A percentile compares a stretch with the other conserved stretches of the same genome.
These are phyloP conservation scores for Botrytis cinerea DNA, from an alignment of 2,329 filamentous ascomycete species.

Conservation along the genomic window DNA sequence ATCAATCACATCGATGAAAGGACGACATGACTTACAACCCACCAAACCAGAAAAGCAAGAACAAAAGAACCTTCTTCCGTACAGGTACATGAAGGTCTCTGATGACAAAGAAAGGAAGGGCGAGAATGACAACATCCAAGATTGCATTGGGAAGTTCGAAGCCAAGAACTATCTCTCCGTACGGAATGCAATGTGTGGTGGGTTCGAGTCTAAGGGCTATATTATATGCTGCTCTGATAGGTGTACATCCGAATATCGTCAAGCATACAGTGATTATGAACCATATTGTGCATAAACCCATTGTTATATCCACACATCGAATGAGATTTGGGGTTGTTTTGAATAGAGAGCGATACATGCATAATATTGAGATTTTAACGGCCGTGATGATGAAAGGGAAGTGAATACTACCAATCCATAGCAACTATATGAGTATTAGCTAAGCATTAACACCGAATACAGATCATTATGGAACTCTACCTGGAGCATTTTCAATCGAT, in stretches of 20 bases:
- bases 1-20: not conserved
- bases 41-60: constrained; percentile 21
- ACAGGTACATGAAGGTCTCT: constrained; percentile 19
- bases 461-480: not conserved
- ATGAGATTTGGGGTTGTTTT: constrained; percentile 1
- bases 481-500: constrained; percentile 17
- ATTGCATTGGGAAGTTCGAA: constrained; percentile 17
- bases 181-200: constrained; percentile 14
- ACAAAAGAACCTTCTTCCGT: constrained; percentile 18
- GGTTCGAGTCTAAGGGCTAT: constrained; percentile 13
- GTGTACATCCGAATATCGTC: constrained; percentile 19
- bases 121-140: constrained; percentile 12
- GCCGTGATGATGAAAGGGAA: constrained; percentile 19
- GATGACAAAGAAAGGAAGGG: constrained; percentile 21
- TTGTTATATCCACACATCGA: constrained; percentile 4
- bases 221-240: constrained; percentile 19
- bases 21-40: constrained; percentile 16
- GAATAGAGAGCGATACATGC: constrained; percentile 22
- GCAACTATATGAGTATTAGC: not conserved
- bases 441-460: not conserved
- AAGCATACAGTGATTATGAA: constrained; percentile 4
- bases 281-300: constrained; percentile 15
- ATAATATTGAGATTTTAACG: constrained; percentile 22
- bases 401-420: constrained; percentile 21
- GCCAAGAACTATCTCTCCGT: constrained; percentile 14